Evolutionary conservation across 2,329 filamentous ascomycete species (phyloP), one percentile per base, ranked within the genome.

Genomic region (Waltergamsia citrina): DNA sequence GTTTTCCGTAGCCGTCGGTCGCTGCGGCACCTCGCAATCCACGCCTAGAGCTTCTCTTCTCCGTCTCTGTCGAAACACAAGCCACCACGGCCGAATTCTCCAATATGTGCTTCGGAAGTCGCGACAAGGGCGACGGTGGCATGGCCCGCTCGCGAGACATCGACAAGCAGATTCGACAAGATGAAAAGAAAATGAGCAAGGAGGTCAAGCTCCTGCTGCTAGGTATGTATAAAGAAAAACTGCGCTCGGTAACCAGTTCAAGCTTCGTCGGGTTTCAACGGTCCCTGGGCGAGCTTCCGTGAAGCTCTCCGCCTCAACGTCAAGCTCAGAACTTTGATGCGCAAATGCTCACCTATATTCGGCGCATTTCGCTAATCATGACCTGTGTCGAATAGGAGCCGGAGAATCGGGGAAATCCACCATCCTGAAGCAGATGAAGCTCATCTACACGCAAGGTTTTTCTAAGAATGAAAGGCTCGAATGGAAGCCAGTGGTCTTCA

Each of bases 381-480:
- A 8, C 15, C n/a, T 31, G 17, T 7, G 6, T 37, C 20, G 4
- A 43, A 43, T 47, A 95, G 88, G 90, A 58, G 90, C 90, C 49
- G 90, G 90, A 53, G 90, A 96, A 84, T 61, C 60, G 29, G 60
- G 90, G 44, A 96, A 96, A 63, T 95, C 90, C 7, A 96, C 90
- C 2, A 88, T 96, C 39, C 75, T 96, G 44, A 96, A 96, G 67
- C 90, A 96, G 69, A 96, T 98, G 92, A 90, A 90, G 58, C 79
- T 98, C 59, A 95, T 98, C 48, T 92, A 96, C 57, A 79, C 86
- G 11, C 80, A 87, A 57, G 90, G 92, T 33, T 96, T 96, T 64
- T 85, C 78, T 51, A 83, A 85, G 50, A 78, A 76, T 43, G 92
- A 96, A 59, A 85, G 87, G 57, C 78, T 93, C 44, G 86, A 95